Conservation (phyloP, 805 yeast species). For the Nematodospora valgi region DNA sequence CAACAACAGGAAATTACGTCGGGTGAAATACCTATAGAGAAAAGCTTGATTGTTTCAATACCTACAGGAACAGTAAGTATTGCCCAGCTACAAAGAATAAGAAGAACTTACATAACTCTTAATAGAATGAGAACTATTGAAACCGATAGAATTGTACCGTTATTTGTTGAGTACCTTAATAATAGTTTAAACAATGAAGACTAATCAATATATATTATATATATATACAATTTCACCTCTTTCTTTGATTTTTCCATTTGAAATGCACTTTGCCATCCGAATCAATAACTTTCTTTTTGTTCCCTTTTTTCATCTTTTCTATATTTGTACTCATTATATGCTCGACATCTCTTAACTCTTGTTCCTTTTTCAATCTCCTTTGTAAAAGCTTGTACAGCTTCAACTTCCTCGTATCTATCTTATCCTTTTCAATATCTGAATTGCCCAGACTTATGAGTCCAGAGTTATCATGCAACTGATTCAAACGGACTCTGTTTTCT, state of each 20-base stretch:
- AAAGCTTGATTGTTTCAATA: conserved; percentile 51
- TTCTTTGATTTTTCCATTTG: conserved; percentile 84
- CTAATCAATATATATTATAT: conserved; percentile 5
- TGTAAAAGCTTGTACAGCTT: conserved; percentile 59
- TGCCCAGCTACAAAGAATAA: conserved; percentile 77
- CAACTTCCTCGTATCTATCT: conserved; percentile 50
- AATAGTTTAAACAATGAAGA: conserved; percentile 47
- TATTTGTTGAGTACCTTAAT: conserved; percentile 77
- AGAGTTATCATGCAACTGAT: conserved; percentile 51
- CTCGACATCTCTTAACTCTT: conserved; percentile 65
- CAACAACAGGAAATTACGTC: conserved; percentile 60
- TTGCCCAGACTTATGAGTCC: conserved; percentile 27
- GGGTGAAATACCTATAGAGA: conserved; percentile 41
- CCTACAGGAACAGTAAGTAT: conserved; percentile 62
- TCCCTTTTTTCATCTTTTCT: conserved; percentile 87
- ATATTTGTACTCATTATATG: conserved; percentile 71
- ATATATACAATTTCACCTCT: conserved; percentile 30
- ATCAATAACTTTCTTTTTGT: conserved; percentile 69
- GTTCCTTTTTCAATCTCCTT: conserved; percentile 65
- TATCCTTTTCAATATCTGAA: conserved; percentile 31
- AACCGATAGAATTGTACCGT: conserved; percentile 57
- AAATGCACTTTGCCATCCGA: conserved; percentile 65
- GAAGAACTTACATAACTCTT: conserved; percentile 79
- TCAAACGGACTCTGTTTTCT: conserved; percentile 66
- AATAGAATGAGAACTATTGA: conserved; percentile 79